These are phyloP conservation scores for Exidia glandulosa DNA, from an alignment of 768 basidiomycete species.

Conservation along the genomic window DNA sequence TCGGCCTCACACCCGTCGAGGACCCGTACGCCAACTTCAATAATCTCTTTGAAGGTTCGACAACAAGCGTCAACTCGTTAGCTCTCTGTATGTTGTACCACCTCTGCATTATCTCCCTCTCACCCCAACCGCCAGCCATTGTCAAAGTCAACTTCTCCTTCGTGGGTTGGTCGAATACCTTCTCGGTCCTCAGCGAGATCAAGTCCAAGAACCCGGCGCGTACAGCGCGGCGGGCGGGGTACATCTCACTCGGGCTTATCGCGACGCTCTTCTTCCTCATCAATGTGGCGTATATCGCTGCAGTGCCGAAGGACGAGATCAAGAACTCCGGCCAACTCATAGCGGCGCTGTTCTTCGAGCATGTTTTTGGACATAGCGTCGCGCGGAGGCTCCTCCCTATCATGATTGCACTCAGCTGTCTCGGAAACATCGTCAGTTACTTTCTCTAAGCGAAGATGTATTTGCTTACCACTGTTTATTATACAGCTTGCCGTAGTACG, in stretches of 20 bases:
- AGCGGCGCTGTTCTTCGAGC: conserved; percentile 39
- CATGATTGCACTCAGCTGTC: conserved; percentile 1
- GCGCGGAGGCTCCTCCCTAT: conserved; percentile 4
- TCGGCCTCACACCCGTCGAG: conserved; percentile 15
- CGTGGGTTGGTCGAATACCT: conserved; percentile 29
- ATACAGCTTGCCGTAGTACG: not conserved
- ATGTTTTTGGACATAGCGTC: conserved; percentile 31
- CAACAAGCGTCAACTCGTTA: conserved; percentile 14
- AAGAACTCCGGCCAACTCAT: conserved; percentile 32
- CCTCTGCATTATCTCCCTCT: not conserved
- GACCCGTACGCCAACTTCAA: conserved; percentile 22
- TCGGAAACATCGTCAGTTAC: not conserved
- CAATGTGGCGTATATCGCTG: conserved; percentile 29
- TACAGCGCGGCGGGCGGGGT: conserved; percentile 34
- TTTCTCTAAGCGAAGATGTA: too few relatives aligned
- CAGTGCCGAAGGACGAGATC: conserved; percentile 35
- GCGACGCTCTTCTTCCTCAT: conserved; percentile 37
- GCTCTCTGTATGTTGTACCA: not conserved
- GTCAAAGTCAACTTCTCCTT: conserved; percentile 21
- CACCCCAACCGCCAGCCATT: conserved; percentile 11
- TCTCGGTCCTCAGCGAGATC: conserved; percentile 32
- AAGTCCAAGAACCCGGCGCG: conserved; percentile 27
- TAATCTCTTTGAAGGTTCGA: conserved; percentile 17
- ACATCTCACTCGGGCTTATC: conserved; percentile 34
- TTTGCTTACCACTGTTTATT: too few relatives aligned